Evolutionary conservation across 2,329 filamentous ascomycete species (phyloP), one percentile per base, ranked within the genome.

Genomic region (Pseudocercospora vitis): DNA sequence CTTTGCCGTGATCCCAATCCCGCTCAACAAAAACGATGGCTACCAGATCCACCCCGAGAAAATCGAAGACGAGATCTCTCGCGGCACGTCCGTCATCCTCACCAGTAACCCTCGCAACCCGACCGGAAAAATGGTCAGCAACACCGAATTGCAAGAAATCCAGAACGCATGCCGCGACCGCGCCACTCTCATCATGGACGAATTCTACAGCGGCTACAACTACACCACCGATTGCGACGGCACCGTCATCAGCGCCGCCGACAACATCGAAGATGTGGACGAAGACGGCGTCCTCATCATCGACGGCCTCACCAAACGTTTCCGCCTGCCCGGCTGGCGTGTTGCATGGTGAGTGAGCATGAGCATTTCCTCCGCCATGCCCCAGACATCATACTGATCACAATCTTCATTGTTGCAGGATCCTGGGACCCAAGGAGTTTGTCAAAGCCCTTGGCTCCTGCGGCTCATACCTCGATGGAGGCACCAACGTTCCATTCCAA

Each of bases 51-150:
- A 95, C 68, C 87, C 90, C 2, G 86, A 95, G 71, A 95, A 94
- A 77, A 94, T 97, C 65, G 88, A 88, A 12, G 89, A 95, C 65
- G 70, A 72, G 48, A 69, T 72, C 47, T 59, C 64, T 37, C 65
- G 69, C 28, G 71, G 71, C 12, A 79, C 76, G 2, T 77, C 74
- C 3, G 92, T 96, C 61, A 91, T 97, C 65, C 76, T 97, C 59
- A 97, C 92, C 29, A 96, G 91, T 1, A 97, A 97, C 76, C 92
- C 92, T 7, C 85, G 92, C 60, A 97, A 97, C 73, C 92, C 92
- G 0, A 96, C 92, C 1, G 92, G 92, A 45, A 85, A 89, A 60
- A 89, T 96, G 59, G 85, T 96, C 19, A 81, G 82, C 65, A 91
- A 91, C 70, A 87, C 89, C 0, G 88, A 96, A 72, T 78, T 97